Percentiles rank a stretch among this genome's conserved stretches.
phyloP scores from a whole-genome alignment of 306 rosid genomes.

The Oxytropis ochrocephala region DNA sequence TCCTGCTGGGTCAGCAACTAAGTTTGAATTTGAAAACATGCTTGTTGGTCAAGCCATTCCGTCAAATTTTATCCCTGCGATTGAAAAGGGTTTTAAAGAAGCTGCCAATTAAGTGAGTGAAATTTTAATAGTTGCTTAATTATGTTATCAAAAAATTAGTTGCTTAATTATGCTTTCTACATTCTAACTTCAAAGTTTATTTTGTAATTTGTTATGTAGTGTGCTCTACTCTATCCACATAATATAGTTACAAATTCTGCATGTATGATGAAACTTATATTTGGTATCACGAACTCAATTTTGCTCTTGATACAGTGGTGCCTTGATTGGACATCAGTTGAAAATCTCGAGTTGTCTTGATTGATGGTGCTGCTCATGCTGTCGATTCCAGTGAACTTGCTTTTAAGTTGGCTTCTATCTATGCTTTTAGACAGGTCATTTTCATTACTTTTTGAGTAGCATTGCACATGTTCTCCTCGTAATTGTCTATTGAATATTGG shows the following conservation, averaged over 20 bases:
- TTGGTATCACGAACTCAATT: background rate
- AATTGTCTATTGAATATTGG: background rate
- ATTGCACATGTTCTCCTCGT: background rate
- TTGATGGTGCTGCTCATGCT: slow-evolving; percentile 94
- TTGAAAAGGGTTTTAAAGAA: slow-evolving; percentile 95
- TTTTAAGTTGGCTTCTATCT: slow-evolving; percentile 88
- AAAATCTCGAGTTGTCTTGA: slow-evolving; percentile 75
- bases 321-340: slow-evolving; percentile 96
- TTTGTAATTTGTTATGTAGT: background rate
- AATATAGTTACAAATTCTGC: background rate
- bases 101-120: slow-evolving; percentile 92
- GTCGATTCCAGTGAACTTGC: slow-evolving; percentile 99
- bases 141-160: background rate
- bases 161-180: background rate
- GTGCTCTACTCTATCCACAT: background rate
- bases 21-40: slow-evolving; percentile 90
- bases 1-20: slow-evolving; percentile 64
- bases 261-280: background rate
- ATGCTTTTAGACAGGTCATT: slow-evolving; percentile 91
- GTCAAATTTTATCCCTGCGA: slow-evolving; percentile 86
- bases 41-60: slow-evolving; percentile 97
- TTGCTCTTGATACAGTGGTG: slow-evolving; percentile 58
- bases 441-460: background rate
- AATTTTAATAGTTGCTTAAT: background rate
- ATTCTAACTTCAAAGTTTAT: background rate